Evolutionary conservation across 2,329 filamentous ascomycete species (phyloP).

Genomic region (Aureobasidium pullulans): DNA sequence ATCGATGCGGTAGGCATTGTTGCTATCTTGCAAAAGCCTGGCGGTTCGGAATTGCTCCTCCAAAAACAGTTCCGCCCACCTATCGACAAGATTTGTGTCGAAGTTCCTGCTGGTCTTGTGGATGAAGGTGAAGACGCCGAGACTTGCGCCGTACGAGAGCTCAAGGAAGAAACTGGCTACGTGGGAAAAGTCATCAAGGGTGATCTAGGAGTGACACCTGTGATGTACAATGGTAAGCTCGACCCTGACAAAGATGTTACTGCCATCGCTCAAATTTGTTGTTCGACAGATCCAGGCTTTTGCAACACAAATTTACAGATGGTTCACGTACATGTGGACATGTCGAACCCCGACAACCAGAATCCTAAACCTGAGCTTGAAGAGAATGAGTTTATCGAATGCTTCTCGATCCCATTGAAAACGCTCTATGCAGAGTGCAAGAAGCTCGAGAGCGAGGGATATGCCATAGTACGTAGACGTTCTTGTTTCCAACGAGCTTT

Average conservation of each 20-base stretch:
- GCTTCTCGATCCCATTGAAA: conserved; percentile 50
- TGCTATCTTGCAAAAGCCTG: conserved; percentile 44
- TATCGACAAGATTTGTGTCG: conserved; percentile 50
- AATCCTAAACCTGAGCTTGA: conserved; percentile 53
- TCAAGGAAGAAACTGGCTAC: conserved; percentile 56
- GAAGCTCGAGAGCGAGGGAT: conserved; percentile 61
- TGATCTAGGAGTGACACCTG: conserved; percentile 24
- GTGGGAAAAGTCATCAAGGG: conserved; percentile 38
- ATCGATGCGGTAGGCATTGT: conserved; percentile 55
- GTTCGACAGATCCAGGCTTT: conserved; percentile 56
- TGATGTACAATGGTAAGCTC: conserved; percentile 38
- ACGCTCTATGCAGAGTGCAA: conserved; percentile 55
- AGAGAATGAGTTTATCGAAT: conserved; percentile 55
- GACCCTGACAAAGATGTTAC: conserved; percentile 34
- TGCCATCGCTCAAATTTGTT: conserved; percentile 38
- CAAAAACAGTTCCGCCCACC: conserved; percentile 50
- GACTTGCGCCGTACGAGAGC: conserved; percentile 50
- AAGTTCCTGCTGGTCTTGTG: conserved; percentile 54
- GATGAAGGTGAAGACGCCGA: conserved; percentile 50
- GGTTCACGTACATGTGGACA: conserved; percentile 51
- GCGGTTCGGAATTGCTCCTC: conserved; percentile 44
- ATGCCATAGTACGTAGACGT: conserved; percentile 47
- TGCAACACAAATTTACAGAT: conserved; percentile 48
- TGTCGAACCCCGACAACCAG: conserved; percentile 40
- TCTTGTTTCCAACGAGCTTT: too few species aligned